Evolutionary conservation across 352 stramenopile species (phyloP), one percentile per base, ranked within the genome.

Genomic region (Heterotrichella gracilis): DNA sequence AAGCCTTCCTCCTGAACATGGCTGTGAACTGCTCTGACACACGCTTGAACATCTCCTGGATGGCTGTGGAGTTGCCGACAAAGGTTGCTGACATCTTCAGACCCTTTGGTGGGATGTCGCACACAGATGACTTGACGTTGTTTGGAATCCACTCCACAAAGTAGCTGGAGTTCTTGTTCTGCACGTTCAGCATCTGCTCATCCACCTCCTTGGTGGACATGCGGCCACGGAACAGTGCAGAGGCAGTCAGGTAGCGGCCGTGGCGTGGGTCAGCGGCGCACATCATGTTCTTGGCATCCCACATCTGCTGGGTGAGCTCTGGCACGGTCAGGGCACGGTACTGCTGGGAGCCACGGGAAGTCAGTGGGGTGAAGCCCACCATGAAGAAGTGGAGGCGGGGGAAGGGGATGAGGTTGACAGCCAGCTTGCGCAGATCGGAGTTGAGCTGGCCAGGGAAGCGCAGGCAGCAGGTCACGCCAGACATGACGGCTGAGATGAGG

Each of bases 231-330:
- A 96, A 98, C 83, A 98, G 95, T 82, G 90, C 94, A 19, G 88
- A 86, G 70, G 90, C 93, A 32, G 92, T 96, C 74, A 98, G 83
- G 85, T 98, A 98, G 72, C 89, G 87, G 78, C 92, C 92, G 77
- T 97, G 92, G 75, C 92, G 89, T 77, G 92, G 92, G 81, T 99
- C 92, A 41, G 87, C 85, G 63, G 90, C 90, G 74, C 89, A 96
- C 92, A 98, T 98, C 92, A 98, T 98, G 80, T 97, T 97, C 82
- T 97, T 97, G 25, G 91, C 88, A 76, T 99, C 92, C 75, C 98
- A 99, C 73, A 90, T 85, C 78, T 97, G 89, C 76, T 94, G 81
- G 25, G 92, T 97, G 40, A 99, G 79, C 80, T 99, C 92, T 3
- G 91, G 88, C 2, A 98, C 92, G 22, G 88, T 95, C 69, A 97